Evolutionary conservation across 768 basidiomycete genomes (phyloP), one percentile per base, ranked within the genome.

Genomic region (Leccinum incarnatum): DNA sequence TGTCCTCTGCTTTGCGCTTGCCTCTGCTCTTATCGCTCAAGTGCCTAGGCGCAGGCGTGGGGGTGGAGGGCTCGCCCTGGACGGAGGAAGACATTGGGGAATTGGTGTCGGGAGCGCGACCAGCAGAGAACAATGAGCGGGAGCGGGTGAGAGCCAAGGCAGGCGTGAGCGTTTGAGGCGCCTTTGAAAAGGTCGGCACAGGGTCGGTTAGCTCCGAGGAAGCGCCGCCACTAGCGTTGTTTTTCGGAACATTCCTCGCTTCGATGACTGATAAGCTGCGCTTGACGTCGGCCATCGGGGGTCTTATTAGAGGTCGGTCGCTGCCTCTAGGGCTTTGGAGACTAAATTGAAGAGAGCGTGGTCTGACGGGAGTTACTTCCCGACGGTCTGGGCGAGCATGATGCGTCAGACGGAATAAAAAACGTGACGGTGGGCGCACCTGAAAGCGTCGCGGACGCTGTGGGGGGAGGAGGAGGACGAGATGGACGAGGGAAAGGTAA

Each of bases 1-100:
- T 80, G 61, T 89, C 88, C 47, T 88, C 86, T 6, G 87, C 88
- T 68, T 90, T 91, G 60, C 89, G 77, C 70, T 91, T 91, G 7
- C 86, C 86, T 64, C 78, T 83, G 34, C 72, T 67, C 58, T 69
- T 73, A 57, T 78, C 72, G 54, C 74, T 71, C 3, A 64, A 58
- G 45, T 64, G 64, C 60, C 75, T 72, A 55, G 69, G 53, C 59
- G 65, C 69, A 56, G 76, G 68, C 48, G 74, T 69, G 42, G 67
- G 73, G 54, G 73, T 75, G 45, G 69, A 65, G n/a, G 74, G 71
- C 40, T 65, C 65, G 32, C 27, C 69, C n/a, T 60, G 64, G 25
- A 59, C 30, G 27, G 65, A 62, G 25, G 62, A 34, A 14, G 62
- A 56, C 58, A 62, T 58, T 53, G 57, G 60, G 25, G 50, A 34